phyloP scores from a whole-genome alignment of 306 rosid genomes.

The Corylus americana region DNA sequence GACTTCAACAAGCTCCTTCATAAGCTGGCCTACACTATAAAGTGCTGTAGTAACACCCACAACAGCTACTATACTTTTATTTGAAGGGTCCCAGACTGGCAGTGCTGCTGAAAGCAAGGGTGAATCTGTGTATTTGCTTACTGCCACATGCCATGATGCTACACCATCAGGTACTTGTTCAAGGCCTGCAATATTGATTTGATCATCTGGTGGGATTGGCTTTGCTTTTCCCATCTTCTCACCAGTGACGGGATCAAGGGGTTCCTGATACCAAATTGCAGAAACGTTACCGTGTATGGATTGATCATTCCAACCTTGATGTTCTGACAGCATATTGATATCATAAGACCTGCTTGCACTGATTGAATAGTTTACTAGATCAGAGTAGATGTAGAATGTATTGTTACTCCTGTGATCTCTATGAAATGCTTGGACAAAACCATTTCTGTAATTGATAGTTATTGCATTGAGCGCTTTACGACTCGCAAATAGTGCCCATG shows the following conservation, averaged over 20 bases:
- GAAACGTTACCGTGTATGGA: slow-evolving; percentile 70
- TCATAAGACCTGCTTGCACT: slow-evolving; percentile 38
- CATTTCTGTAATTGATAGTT: slow-evolving; percentile 85
- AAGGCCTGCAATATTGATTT: slow-evolving; percentile 83
- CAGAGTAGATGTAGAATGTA: slow-evolving; percentile 89
- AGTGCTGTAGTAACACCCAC: slow-evolving; percentile 97
- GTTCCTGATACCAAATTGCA: slow-evolving; percentile 90
- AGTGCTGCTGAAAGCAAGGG: slow-evolving; percentile 97
- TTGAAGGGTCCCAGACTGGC: slow-evolving; percentile 84
- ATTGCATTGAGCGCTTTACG: slow-evolving; percentile 89
- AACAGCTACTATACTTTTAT: slow-evolving; percentile 86
- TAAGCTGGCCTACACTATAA: slow-evolving; percentile 89
- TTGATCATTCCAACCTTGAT: slow-evolving; percentile 62
- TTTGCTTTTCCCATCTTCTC: slow-evolving; percentile 84
- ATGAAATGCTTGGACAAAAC: slow-evolving; percentile 96
- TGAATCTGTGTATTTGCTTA: slow-evolving; percentile 91
- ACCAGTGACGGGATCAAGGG: slow-evolving; percentile 89
- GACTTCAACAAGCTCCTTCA: slow-evolving; percentile 89
- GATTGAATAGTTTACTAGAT: slow-evolving; percentile 85
- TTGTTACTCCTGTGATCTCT: slow-evolving; percentile 86
- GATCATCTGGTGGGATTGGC: slow-evolving; percentile 83
- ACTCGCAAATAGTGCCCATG: slow-evolving; percentile 92
- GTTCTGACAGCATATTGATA: slow-evolving; percentile 38
- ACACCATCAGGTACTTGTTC: slow-evolving; percentile 91
- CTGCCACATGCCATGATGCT: slow-evolving; percentile 96